Base-by-base conservation (phyloP, 495 filamentous ascomycete species). In the Antarctomyces pellizariae region DNA sequence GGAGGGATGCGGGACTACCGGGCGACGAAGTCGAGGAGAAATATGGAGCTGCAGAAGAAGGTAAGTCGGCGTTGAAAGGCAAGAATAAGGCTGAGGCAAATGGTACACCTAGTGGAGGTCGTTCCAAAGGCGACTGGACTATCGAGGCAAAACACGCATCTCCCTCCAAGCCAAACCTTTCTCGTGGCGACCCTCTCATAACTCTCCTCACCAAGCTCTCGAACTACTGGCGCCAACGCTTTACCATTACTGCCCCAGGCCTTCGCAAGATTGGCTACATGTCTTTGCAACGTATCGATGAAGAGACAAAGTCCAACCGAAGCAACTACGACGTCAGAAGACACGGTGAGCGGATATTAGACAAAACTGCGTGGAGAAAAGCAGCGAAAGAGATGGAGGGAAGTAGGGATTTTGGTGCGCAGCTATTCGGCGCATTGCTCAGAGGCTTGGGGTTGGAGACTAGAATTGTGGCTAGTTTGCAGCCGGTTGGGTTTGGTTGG, bases 241-340 rank as follows among this genome's bases (percentile, higher is more conserved):
- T 89, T 45, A 58, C 52, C 4, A 59, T 89, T 26, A 75, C 67
- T 2, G 62, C 71, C 0, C 82, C 83, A 1, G 75, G 74, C 0
- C 38, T 95, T n/a, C 62, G 83, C 5, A 99, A 93, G 48, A 58
- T 67, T 38, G 86, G 86, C 2, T 93, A 95, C 42, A 77, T 76
- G 45, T 53, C 70, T 6, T 53, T 76, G 13, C 49, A 63, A 20
- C 56, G 59, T 14, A 45, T 95, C 7, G 66, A 77, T 40, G 62
- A 64, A 4, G 54, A 83, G 31, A 62, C 71, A 10, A 59, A 59
- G 13, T 54, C 48, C 1, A 50, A 63, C 19, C 54, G 67, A n/a
- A 64, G 70, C 24, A 50, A 57, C 0, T 49, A 71, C 33, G 57
- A 82, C 32, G 49, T 54, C 4, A 59, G 64, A 28, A 44, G 37